A percentile compares a stretch with the other conserved stretches of the same genome.
phyloP scores from a whole-genome alignment of 73 alveolate genomes.

The Symbiodinium pilosum region DNA sequence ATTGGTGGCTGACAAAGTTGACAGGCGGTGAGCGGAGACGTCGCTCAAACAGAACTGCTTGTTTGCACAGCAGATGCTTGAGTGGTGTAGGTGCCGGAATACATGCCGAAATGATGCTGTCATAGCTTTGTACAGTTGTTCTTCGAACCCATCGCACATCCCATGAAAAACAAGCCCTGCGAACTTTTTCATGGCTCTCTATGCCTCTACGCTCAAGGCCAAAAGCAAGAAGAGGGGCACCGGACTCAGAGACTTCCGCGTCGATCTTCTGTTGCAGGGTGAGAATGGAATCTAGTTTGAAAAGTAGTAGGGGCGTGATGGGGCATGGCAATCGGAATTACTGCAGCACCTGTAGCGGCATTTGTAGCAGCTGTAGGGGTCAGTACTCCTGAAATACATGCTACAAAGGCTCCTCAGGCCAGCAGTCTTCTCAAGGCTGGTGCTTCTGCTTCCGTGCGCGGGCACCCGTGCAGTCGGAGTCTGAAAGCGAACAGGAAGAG shows the following conservation, averaged over 20 bases:
- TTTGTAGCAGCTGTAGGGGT: neutral
- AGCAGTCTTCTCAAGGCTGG: neutral
- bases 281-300: no score
- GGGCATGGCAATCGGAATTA: no score
- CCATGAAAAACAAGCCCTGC: no score
- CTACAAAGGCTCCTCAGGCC: neutral
- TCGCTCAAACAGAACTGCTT: no score
- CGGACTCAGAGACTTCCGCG: neutral
- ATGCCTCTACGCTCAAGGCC: no score
- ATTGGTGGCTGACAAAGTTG: no score
- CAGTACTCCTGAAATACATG: neutral
- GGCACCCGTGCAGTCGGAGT: neutral
- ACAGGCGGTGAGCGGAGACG: no score
- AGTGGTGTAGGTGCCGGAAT: neutral
- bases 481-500: neutral
- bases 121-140: no score
- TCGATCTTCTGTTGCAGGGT: neutral
- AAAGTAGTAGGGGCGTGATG: no score
- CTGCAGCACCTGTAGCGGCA: no score
- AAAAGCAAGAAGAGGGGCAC: neutral
- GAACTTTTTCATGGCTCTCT: no score
- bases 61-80: neutral
- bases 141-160: no score
- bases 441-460: slow-evolving; percentile 8
- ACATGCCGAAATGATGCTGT: neutral